A percentile compares a stretch with the other conserved stretches of the same genome.
These are phyloP conservation scores for Talaromyces sp. DNA, from an alignment of 2,329 filamentous ascomycete species.

Conservation along the genomic window DNA sequence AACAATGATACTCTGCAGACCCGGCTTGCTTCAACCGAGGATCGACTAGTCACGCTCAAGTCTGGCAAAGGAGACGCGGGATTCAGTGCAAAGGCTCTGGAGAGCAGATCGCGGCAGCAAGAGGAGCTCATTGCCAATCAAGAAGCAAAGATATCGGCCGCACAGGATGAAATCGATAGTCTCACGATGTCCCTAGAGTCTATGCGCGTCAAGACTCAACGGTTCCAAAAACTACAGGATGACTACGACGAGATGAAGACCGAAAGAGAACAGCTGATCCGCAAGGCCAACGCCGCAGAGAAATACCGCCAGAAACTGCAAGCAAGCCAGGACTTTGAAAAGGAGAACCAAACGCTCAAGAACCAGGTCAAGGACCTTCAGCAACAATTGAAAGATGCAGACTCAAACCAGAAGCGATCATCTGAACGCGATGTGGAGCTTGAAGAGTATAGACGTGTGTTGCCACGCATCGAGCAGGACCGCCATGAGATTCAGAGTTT, in stretches of 20 bases:
- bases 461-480: slow-evolving; percentile 48
- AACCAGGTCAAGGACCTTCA: slow-evolving; percentile 47
- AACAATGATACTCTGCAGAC: slow-evolving; percentile 47
- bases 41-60: slow-evolving; percentile 51
- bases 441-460: slow-evolving; percentile 44
- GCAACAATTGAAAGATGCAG: slow-evolving; percentile 45
- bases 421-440: slow-evolving; percentile 42
- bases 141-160: slow-evolving; percentile 61
- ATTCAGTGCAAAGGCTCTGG: slow-evolving; percentile 43
- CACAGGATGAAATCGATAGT: slow-evolving; percentile 44
- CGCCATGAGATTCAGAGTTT: slow-evolving; percentile 46
- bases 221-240: slow-evolving; percentile 47
- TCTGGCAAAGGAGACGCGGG: slow-evolving; percentile 47
- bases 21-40: slow-evolving; percentile 46
- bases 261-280: slow-evolving; percentile 44
- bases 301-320: slow-evolving; percentile 51
- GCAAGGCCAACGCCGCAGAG: slow-evolving; percentile 48
- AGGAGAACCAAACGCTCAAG: slow-evolving; percentile 46
- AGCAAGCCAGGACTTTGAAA: slow-evolving; percentile 48
- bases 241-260: slow-evolving; percentile 50
- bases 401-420: slow-evolving; percentile 40
- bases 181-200: slow-evolving; percentile 45
- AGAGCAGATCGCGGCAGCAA: slow-evolving; percentile 57
- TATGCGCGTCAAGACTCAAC: slow-evolving; percentile 44
- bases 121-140: slow-evolving; percentile 68